Conservation (phyloP, 1,284 basidiomycete species). For the Puccinia novopanici region DNA sequence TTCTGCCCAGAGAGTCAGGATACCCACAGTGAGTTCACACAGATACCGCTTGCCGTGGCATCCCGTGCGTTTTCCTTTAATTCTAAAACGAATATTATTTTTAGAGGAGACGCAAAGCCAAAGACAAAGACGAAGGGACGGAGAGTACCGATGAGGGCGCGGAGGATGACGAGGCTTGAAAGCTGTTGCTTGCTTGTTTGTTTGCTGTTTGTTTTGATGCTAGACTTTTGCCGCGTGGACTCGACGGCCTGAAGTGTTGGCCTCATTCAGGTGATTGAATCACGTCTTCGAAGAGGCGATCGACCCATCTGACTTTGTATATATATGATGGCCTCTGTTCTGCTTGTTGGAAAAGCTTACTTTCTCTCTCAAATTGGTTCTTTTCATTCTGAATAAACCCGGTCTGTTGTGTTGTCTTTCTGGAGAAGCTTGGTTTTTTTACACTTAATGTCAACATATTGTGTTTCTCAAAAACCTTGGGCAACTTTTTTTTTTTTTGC, state of each 20-base stretch:
- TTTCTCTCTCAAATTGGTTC: background rate
- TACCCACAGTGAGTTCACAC: constrained; percentile 34
- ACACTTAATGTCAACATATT: too few relatives aligned
- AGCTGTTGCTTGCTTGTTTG: background rate
- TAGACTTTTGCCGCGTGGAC: too few relatives aligned
- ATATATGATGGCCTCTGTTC: too few relatives aligned
- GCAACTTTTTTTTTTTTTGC: too few relatives aligned
- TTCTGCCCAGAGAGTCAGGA: constrained; percentile 36
- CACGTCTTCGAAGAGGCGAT: background rate
- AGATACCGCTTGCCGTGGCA: background rate
- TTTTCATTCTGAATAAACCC: too few relatives aligned
- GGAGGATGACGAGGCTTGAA: background rate
- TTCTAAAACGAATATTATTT: background rate
- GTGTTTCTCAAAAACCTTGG: too few relatives aligned
- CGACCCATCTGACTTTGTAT: background rate
- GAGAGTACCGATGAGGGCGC: constrained; percentile 20
- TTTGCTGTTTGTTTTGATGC: background rate
- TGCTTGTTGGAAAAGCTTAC: background rate
- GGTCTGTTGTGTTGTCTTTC: too few relatives aligned
- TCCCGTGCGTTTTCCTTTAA: background rate
- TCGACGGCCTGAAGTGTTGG: too few relatives aligned
- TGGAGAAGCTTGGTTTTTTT: too few relatives aligned
- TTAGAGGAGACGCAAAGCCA: constrained; percentile 31
- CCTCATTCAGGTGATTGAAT: background rate
- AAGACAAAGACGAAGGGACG: constrained; percentile 29